phyloP scores from a whole-genome alignment of 1,284 basidiomycete species.

The Ceratobasidium sp. region DNA sequence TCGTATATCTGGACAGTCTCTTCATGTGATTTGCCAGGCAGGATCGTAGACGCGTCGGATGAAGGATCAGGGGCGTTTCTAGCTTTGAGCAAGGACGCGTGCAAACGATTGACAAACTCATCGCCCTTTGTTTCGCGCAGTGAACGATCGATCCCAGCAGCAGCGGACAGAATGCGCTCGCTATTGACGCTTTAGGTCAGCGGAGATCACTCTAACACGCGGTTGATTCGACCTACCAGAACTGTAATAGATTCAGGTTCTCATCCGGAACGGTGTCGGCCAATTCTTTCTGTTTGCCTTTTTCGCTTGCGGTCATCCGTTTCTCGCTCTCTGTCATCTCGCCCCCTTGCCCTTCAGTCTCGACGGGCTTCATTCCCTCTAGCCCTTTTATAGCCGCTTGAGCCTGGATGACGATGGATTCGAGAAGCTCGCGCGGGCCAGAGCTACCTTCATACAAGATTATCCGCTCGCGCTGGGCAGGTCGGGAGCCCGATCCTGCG shows the following conservation, averaged over 20 bases:
- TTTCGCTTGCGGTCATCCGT: slow-evolving; percentile 66
- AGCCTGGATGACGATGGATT: slow-evolving; percentile 87
- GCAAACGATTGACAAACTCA: slow-evolving; percentile 77
- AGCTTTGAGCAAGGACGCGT: slow-evolving; percentile 67
- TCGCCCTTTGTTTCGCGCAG: slow-evolving; percentile 84
- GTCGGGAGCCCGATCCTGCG: slow-evolving; percentile 43
- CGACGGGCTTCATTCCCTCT: slow-evolving; percentile 64
- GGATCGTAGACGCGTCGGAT: slow-evolving; percentile 26
- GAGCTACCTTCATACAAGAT: slow-evolving; percentile 88
- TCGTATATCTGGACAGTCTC: slow-evolving; percentile 72
- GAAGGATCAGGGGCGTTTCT: background rate
- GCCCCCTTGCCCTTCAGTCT: slow-evolving; percentile 54
- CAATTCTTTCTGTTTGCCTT: slow-evolving; percentile 63
- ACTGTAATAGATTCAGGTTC: slow-evolving; percentile 51
- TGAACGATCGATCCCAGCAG: slow-evolving; percentile 81
- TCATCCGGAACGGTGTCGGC: slow-evolving; percentile 54
- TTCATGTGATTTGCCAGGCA: slow-evolving; percentile 61
- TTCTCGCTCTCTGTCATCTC: slow-evolving; percentile 85
- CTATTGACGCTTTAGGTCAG: slow-evolving; percentile 62
- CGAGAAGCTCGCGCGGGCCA: slow-evolving; percentile 85
- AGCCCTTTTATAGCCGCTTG: slow-evolving; percentile 84
- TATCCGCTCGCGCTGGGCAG: slow-evolving; percentile 67
- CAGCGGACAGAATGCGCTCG: slow-evolving; percentile 77
- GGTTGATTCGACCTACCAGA: slow-evolving; percentile 51
- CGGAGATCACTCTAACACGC: background rate